Conservation (phyloP, 2,329 filamentous ascomycete genomes). For the Furcasterigmium sp. region DNA sequence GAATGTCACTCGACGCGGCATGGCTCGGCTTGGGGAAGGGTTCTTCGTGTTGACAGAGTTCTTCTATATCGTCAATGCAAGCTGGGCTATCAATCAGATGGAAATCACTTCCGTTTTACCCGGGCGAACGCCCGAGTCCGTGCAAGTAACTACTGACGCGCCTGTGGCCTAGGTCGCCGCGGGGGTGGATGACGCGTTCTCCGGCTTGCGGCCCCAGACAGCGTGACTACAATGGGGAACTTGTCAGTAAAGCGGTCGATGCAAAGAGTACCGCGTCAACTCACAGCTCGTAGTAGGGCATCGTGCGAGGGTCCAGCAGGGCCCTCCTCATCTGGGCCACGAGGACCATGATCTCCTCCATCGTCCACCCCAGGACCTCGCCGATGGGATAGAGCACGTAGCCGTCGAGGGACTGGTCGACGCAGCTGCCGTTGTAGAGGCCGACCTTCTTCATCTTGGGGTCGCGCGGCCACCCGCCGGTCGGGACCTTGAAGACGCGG, state of each 20-base stretch:
- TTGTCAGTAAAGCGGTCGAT: background rate
- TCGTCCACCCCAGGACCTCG: conserved; percentile 21
- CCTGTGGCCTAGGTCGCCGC: too few relatives aligned
- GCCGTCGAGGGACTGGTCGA: conserved; percentile 18
- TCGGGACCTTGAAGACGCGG: conserved; percentile 11
- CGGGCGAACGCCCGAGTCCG: too few relatives aligned
- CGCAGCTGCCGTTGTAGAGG: conserved; percentile 16
- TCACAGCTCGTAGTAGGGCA: conserved; percentile 3
- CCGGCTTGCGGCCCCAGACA: too few relatives aligned
- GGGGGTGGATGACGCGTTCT: too few relatives aligned
- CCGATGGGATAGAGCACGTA: conserved; percentile 20
- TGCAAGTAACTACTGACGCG: too few relatives aligned
- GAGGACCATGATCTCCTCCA: conserved; percentile 18
- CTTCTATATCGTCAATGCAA: too few relatives aligned
- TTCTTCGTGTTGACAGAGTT: too few relatives aligned
- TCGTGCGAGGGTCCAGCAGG: background rate
- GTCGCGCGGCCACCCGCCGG: conserved; percentile 10
- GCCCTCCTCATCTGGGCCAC: conserved; percentile 13
- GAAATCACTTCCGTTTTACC: too few relatives aligned
- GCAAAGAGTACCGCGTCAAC: background rate
- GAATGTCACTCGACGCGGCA: too few relatives aligned
- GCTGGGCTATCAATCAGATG: too few relatives aligned
- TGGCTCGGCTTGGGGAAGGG: too few relatives aligned
- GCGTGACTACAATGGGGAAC: too few relatives aligned
- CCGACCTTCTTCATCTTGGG: conserved; percentile 9